These are phyloP conservation scores for Pythium brachiatum DNA, from an alignment of 352 stramenopile genomes.

Conservation along the genomic window DNA sequence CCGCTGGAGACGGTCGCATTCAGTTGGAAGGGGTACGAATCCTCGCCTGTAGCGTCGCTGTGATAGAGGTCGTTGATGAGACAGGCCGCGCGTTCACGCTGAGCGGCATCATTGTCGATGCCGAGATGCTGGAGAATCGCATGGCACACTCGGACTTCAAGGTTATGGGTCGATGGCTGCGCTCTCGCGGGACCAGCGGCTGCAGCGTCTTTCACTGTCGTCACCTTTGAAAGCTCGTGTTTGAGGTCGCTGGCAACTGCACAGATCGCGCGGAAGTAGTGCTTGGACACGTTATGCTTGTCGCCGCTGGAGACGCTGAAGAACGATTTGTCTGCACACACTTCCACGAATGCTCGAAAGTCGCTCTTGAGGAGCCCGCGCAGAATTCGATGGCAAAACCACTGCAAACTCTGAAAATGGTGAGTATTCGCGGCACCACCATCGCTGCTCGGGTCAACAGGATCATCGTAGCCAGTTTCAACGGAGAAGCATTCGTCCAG, in stretches of 20 bases:
- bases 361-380: constrained; percentile 32
- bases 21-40: constrained; percentile 5
- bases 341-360: constrained; percentile 26
- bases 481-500: constrained; percentile 62
- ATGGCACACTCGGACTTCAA: constrained; percentile 45
- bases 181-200: background rate
- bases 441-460: background rate
- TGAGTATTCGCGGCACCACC: constrained; percentile 4
- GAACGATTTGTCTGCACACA: constrained; percentile 43
- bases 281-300: constrained; percentile 35
- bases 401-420: constrained; percentile 49
- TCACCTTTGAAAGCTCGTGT: background rate
- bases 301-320: constrained; percentile 31
- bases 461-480: constrained; percentile 12
- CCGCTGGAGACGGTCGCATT: constrained; percentile 17
- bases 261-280: constrained; percentile 36
- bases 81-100: constrained; percentile 9
- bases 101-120: constrained; percentile 32
- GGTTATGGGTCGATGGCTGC: constrained; percentile 5
- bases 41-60: background rate
- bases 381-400: constrained; percentile 34
- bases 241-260: constrained; percentile 13
- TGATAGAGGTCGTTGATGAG: constrained; percentile 4
- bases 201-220: background rate
- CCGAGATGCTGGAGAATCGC: constrained; percentile 50